A percentile compares a stretch with the other conserved stretches of the same genome.
These are phyloP conservation scores for Podospora anserina DNA, from an alignment of 495 filamentous ascomycete genomes.

Conservation along the genomic window DNA sequence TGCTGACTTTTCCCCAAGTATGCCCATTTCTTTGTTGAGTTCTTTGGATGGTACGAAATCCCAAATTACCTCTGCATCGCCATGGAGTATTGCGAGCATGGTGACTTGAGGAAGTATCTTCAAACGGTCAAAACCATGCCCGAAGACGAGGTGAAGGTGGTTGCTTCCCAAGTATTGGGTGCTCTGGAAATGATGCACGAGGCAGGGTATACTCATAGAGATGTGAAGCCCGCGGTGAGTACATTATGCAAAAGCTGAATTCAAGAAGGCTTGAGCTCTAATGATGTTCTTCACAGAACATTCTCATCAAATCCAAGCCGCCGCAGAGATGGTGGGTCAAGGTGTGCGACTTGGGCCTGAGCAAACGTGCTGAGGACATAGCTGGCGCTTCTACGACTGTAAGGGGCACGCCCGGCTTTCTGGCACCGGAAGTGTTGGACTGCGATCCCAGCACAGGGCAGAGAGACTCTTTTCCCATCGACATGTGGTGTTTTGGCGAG, in stretches of 20 bases:
- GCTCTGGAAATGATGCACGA: conserved; percentile 47
- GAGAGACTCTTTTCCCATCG: conserved; percentile 1
- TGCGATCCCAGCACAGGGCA: conserved; percentile 5
- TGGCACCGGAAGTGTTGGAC: conserved; percentile 39
- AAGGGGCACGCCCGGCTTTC: conserved; percentile 35
- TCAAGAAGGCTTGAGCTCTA: neutral
- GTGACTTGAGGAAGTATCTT: conserved; percentile 35
- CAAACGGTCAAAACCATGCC: conserved; percentile 20
- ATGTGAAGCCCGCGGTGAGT: conserved; percentile 38
- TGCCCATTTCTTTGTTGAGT: conserved; percentile 30
- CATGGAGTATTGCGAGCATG: conserved; percentile 44
- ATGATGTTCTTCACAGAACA: conserved; percentile 7
- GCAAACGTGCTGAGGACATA: conserved; percentile 35
- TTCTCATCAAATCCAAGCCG: conserved; percentile 9
- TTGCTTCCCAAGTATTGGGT: conserved; percentile 44
- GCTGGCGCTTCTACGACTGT: conserved; percentile 26
- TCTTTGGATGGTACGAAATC: conserved; percentile 41
- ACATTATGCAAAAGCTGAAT: neutral
- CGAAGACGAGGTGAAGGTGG: conserved; percentile 38
- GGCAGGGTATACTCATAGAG: conserved; percentile 48
- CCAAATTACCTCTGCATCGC: conserved; percentile 33
- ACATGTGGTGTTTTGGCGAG: conserved; percentile 17
- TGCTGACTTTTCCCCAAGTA: conserved; percentile 3
- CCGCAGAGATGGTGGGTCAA: conserved; percentile 42
- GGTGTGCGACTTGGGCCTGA: conserved; percentile 48